phyloP scores from a whole-genome alignment of 108 stramenopile genomes.

The Stephanodiscus minutulus region DNA sequence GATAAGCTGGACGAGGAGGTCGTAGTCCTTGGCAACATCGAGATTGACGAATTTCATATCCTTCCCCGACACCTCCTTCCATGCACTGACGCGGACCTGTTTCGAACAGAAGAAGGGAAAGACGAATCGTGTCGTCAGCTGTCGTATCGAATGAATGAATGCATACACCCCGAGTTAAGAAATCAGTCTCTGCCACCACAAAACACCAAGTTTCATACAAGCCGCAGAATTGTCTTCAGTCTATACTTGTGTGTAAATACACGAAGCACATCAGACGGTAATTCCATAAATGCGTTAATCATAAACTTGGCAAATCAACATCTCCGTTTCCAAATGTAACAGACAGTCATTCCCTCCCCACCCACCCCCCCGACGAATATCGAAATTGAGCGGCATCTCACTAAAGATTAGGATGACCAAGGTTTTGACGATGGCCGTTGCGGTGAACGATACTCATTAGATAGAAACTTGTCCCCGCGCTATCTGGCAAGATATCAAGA shows the following conservation, averaged over 20 bases:
- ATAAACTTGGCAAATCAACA: slow-evolving; percentile 21
- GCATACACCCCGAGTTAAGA: slow-evolving; percentile 1
- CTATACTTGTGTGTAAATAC: slow-evolving; percentile 5
- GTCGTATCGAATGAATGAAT: slow-evolving; percentile 7
- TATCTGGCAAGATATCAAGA: not conserved
- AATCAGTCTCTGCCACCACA: not conserved
- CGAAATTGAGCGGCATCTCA: too few species aligned
- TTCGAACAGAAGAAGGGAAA: slow-evolving; percentile 4
- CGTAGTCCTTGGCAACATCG: slow-evolving; percentile 96
- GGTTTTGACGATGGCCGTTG: too few species aligned
- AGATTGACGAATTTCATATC: slow-evolving; percentile 91
- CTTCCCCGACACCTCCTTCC: slow-evolving; percentile 95
- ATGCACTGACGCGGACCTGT: slow-evolving; percentile 84
- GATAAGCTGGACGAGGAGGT: slow-evolving; percentile 91
- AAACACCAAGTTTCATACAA: slow-evolving; percentile 41
- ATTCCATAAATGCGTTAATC: slow-evolving; percentile 52
- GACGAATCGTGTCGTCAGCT: not conserved
- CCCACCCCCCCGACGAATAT: too few species aligned
- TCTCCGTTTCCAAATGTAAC: not conserved
- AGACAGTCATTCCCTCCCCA: not conserved
- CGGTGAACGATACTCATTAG: not conserved
- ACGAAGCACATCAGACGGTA: slow-evolving; percentile 41
- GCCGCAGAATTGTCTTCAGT: slow-evolving; percentile 50
- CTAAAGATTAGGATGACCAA: too few species aligned
- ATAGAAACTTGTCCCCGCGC: not conserved